phyloP scores from a whole-genome alignment of 169 alveolate genomes.

The Cryptosporidium muris region DNA sequence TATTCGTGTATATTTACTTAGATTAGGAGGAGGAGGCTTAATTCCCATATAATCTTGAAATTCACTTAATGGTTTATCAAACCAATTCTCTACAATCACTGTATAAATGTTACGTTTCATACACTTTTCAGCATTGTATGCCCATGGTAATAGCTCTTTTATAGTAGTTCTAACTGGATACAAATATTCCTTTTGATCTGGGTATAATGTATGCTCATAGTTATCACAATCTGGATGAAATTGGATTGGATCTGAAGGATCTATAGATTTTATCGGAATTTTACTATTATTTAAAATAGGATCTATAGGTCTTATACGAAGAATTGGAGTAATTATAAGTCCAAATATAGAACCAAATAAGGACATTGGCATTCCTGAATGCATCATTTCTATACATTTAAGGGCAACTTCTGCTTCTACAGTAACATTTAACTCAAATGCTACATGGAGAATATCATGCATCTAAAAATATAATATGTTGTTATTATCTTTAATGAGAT shows the following conservation, averaged over 20 bases:
- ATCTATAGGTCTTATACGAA: constrained; percentile 8
- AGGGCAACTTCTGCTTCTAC: constrained; percentile 71
- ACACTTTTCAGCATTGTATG: constrained; percentile 4
- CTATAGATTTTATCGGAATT: too few relatives aligned
- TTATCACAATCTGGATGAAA: constrained; percentile 18
- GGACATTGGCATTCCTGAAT: constrained; percentile 60
- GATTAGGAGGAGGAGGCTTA: constrained; percentile 2
- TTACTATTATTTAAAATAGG: neutral
- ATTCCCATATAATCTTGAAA: constrained; percentile 11
- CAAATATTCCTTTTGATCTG: neutral
- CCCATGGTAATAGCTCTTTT: constrained; percentile 19
- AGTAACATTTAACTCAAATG: constrained; percentile 13
- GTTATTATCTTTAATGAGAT: neutral
- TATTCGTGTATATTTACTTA: constrained; percentile 21
- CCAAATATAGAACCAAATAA: neutral
- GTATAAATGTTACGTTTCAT: constrained; percentile 2
- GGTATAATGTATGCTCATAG: neutral
- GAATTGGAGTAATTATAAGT: constrained; percentile 14
- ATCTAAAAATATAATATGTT: constrained; percentile 13
- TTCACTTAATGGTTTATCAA: constrained; percentile 7
- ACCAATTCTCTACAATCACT: constrained; percentile 17
- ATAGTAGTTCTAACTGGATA: neutral
- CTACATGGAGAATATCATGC: constrained; percentile 70
- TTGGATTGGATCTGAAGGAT: constrained; percentile 4
- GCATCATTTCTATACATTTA: constrained; percentile 51